A percentile compares a stretch with the other conserved stretches of the same genome.
Conservation (phyloP, 1,284 basidiomycete species). For the Vanrija sp. region DNA sequence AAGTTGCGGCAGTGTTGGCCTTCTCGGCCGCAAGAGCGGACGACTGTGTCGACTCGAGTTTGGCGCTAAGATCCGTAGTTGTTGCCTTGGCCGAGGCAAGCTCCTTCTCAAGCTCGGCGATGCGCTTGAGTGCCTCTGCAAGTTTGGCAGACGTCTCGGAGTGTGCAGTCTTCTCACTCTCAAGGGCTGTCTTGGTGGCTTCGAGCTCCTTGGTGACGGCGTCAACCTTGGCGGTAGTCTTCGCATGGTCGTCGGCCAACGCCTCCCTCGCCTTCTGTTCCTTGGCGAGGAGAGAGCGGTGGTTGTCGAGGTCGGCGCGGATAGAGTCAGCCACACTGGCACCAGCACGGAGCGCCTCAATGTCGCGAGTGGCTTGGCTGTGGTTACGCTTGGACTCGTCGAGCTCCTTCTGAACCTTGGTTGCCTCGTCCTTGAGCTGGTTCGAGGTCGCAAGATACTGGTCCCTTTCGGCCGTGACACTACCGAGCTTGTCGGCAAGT, state of each 20-base stretch:
- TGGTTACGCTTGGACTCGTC: not conserved
- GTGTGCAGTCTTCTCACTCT: constrained; percentile 1
- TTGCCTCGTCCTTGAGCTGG: constrained; percentile 1
- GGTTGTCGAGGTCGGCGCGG: constrained; percentile 8
- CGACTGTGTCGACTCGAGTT: too few relatives aligned
- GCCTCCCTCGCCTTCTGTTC: not conserved
- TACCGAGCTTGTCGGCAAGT: not conserved
- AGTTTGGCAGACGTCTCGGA: constrained; percentile 1
- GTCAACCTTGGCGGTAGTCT: not conserved
- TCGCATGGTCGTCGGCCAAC: constrained; percentile 2
- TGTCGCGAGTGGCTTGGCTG: constrained; percentile 2
- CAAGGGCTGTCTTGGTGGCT: not conserved
- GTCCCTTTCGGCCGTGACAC: constrained; percentile 1
- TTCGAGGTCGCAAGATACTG: not conserved
- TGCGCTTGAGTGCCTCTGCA: not conserved
- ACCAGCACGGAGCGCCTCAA: constrained; percentile 18
- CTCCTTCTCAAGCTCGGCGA: constrained; percentile 14
- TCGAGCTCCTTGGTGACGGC: constrained; percentile 10
- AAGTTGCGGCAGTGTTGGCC: not conserved
- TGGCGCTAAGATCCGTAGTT: too few relatives aligned
- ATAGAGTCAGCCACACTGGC: constrained; percentile 16
- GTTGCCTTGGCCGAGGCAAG: not conserved
- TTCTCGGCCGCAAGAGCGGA: not conserved
- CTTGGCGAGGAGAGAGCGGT: constrained; percentile 2
- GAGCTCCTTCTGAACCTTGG: not conserved